Percentiles rank a stretch among this genome's conserved stretches.
Conservation (phyloP, 2,329 filamentous ascomycete genomes). For the Macrophomina pseudophaseolina region DNA sequence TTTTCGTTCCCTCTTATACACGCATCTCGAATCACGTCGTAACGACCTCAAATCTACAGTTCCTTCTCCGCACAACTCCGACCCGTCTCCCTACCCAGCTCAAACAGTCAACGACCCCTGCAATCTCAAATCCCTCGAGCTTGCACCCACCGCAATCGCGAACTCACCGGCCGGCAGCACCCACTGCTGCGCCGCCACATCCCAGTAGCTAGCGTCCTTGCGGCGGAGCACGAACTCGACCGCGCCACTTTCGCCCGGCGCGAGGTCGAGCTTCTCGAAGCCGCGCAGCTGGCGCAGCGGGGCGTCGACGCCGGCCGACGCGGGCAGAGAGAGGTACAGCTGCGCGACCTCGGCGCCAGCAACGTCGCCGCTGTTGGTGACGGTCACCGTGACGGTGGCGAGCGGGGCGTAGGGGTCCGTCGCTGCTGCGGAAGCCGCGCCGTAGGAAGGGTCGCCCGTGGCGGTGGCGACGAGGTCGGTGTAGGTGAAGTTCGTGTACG, state of each 20-base stretch:
- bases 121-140: slow-evolving; percentile 42
- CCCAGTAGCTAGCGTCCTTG: slow-evolving; percentile 46
- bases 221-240: slow-evolving; percentile 42
- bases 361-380: slow-evolving; percentile 43
- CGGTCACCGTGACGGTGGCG: slow-evolving; percentile 40
- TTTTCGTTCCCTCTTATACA: too few relatives aligned
- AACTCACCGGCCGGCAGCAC: slow-evolving; percentile 42
- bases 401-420: slow-evolving; percentile 42
- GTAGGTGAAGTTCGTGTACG: slow-evolving; percentile 52
- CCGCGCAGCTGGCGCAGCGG: slow-evolving; percentile 44
- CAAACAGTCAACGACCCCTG: slow-evolving; percentile 30
- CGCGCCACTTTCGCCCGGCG: slow-evolving; percentile 37
- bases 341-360: slow-evolving; percentile 46
- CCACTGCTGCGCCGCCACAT: slow-evolving; percentile 40
- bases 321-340: slow-evolving; percentile 44
- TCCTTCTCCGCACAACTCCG: too few relatives aligned
- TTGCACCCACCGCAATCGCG: slow-evolving; percentile 40
- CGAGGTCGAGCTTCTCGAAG: slow-evolving; percentile 43
- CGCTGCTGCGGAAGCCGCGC: slow-evolving; percentile 29
- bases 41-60: too few relatives aligned
- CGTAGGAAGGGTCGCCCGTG: slow-evolving; percentile 34
- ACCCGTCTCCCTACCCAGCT: background rate
- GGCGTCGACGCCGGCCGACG: slow-evolving; percentile 32
- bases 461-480: slow-evolving; percentile 36
- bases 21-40: too few relatives aligned